Conservation (phyloP, 2,329 filamentous ascomycete species). For the Trichoderma harzianum region DNA sequence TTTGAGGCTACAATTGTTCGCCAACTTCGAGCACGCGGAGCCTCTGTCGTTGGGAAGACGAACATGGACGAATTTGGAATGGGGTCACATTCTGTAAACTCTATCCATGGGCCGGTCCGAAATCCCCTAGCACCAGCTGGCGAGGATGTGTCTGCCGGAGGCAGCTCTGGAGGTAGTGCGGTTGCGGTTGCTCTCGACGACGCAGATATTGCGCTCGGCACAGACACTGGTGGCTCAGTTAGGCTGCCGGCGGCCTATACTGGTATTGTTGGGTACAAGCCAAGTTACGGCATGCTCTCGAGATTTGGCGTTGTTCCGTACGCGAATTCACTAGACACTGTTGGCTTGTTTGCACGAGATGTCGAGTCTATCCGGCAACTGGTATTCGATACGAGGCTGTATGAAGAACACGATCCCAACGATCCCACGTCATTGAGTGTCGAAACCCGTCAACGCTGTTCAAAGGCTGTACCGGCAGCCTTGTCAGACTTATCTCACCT, state of each 20-base stretch:
- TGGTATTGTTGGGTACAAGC: slow-evolving; percentile 81
- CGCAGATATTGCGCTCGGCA: slow-evolving; percentile 69
- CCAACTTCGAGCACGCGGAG: slow-evolving; percentile 61
- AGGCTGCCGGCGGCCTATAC: slow-evolving; percentile 85
- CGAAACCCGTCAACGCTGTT: slow-evolving; percentile 51
- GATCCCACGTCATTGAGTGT: slow-evolving; percentile 72
- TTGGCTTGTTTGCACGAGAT: slow-evolving; percentile 66
- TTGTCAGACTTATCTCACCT: slow-evolving; percentile 33
- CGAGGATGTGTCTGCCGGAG: slow-evolving; percentile 64
- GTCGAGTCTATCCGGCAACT: slow-evolving; percentile 51
- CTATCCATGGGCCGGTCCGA: slow-evolving; percentile 62
- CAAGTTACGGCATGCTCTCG: slow-evolving; percentile 83
- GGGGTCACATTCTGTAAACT: slow-evolving; percentile 79
- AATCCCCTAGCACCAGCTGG: slow-evolving; percentile 42
- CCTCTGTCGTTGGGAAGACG: slow-evolving; percentile 70
- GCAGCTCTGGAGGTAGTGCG: slow-evolving; percentile 91
- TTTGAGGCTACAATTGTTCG: slow-evolving; percentile 79
- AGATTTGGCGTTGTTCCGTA: slow-evolving; percentile 86
- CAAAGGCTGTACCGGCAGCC: slow-evolving; percentile 26
- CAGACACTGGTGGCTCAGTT: slow-evolving; percentile 89
- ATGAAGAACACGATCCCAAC: slow-evolving; percentile 56
- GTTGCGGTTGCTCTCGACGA: slow-evolving; percentile 68
- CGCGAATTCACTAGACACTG: slow-evolving; percentile 88
- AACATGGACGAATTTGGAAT: slow-evolving; percentile 97
- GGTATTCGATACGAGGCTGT: slow-evolving; percentile 48